Conservation (phyloP, 1,139 yeast genomes). For the Pichia sp. region DNA sequence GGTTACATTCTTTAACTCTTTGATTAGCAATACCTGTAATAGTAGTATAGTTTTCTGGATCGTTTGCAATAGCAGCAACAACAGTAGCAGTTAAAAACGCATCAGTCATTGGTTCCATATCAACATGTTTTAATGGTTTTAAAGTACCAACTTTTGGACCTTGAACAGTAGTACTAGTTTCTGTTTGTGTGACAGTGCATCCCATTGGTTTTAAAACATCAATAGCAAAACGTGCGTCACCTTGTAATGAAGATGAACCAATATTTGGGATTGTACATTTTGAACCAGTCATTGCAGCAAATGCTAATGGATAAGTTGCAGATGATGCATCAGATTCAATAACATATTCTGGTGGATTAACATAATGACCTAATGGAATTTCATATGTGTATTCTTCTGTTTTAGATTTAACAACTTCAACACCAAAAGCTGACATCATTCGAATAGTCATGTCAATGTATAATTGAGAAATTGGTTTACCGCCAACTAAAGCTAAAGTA, state of each 20-base stretch:
- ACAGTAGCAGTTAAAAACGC: constrained; percentile 96
- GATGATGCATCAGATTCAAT: constrained; percentile 98
- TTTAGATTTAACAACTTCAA: constrained; percentile 63
- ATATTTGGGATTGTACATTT: constrained; percentile 91
- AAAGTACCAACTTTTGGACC: constrained; percentile 75
- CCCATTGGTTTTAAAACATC: constrained; percentile 96
- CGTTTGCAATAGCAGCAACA: constrained; percentile 78
- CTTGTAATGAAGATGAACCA: constrained; percentile 88
- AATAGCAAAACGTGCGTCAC: constrained; percentile 94
- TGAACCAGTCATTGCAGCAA: constrained; percentile 96
- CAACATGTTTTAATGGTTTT: constrained; percentile 67
- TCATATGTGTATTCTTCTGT: constrained; percentile 79
- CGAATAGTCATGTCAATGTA: constrained; percentile 96
- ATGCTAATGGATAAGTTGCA: constrained; percentile 95
- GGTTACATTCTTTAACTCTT: constrained; percentile 93
- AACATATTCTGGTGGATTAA: constrained; percentile 76
- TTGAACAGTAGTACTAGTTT: constrained; percentile 80
- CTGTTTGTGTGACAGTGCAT: constrained; percentile 77
- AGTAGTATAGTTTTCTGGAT: constrained; percentile 51
- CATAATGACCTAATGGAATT: constrained; percentile 78
- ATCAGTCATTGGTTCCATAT: constrained; percentile 99
- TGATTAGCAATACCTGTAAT: constrained; percentile 97
- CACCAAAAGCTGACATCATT: constrained; percentile 90
- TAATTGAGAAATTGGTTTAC: constrained; percentile 92
- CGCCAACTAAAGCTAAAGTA: constrained; percentile 84